A percentile compares a stretch with the other conserved stretches of the same genome.
Evolutionary conservation across 2,329 filamentous ascomycete species (phyloP).

Genomic region (Talaromyces sp.): DNA sequence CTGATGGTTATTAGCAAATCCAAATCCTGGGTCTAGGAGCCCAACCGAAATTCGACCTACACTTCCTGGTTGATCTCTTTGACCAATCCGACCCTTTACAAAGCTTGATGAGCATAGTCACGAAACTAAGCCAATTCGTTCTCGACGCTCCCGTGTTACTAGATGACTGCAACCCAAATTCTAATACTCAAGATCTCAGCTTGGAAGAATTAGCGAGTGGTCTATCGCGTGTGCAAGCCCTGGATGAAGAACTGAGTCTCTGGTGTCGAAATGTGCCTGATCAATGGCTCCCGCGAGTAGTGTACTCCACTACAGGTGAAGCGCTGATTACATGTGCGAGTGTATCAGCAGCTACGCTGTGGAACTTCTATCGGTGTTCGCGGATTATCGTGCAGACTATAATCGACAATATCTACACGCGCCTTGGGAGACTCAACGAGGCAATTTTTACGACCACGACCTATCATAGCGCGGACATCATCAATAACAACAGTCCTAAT

Average conservation of each 20-base stretch:
- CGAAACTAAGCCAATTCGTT: slow-evolving; percentile 28
- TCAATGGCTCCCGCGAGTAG: slow-evolving; percentile 30
- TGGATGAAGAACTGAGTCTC: slow-evolving; percentile 27
- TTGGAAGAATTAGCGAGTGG: slow-evolving; percentile 17
- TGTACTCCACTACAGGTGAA: slow-evolving; percentile 26
- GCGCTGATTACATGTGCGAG: slow-evolving; percentile 31
- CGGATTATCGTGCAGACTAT: slow-evolving; percentile 31
- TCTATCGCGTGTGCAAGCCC: slow-evolving; percentile 23
- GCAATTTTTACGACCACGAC: background rate
- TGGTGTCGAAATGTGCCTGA: slow-evolving; percentile 31
- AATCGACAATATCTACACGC: slow-evolving; percentile 23
- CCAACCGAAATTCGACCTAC: slow-evolving; percentile 25
- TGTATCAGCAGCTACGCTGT: slow-evolving; percentile 25
- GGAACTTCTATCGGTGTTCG: slow-evolving; percentile 34
- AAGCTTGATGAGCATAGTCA: slow-evolving; percentile 27
- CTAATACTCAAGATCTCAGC: background rate
- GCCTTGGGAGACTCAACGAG: slow-evolving; percentile 15
- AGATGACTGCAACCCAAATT: background rate
- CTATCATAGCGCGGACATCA: background rate
- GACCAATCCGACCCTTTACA: slow-evolving; percentile 28
- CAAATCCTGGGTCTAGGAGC: slow-evolving; percentile 32
- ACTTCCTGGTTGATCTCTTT: slow-evolving; percentile 26
- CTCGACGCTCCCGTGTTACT: slow-evolving; percentile 16
- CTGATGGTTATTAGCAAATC: slow-evolving; percentile 25
- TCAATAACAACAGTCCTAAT: slow-evolving; percentile 7